Conservation (phyloP, 371 early-diverging fungal species). For the Mucor velutinosus region DNA sequence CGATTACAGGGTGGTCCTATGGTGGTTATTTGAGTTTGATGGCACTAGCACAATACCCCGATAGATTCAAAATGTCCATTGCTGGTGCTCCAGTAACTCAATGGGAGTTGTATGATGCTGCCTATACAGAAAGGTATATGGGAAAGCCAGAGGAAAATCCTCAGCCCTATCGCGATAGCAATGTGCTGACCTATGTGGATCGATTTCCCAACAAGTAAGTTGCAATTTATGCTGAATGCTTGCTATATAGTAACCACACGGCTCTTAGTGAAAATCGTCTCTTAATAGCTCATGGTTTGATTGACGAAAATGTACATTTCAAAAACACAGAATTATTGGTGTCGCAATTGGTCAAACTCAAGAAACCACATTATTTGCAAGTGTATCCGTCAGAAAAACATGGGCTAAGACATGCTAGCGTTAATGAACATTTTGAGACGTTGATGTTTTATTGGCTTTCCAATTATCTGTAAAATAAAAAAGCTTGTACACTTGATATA, state of each 20-base stretch:
- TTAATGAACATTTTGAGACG: constrained; percentile 83
- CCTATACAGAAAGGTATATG: constrained; percentile 83
- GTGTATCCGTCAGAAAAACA: constrained; percentile 78
- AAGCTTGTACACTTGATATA: too few species aligned
- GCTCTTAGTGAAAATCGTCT: constrained; percentile 61
- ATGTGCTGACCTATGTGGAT: constrained; percentile 55
- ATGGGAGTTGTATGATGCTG: constrained; percentile 77
- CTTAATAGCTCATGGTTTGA: constrained; percentile 75
- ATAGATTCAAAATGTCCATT: constrained; percentile 69
- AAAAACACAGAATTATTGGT: constrained; percentile 66
- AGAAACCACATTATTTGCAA: constrained; percentile 69
- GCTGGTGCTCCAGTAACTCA: constrained; percentile 82
- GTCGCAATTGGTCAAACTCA: constrained; percentile 54
- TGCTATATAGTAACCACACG: too few species aligned
- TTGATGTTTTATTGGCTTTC: constrained; percentile 72
- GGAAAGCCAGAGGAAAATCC: constrained; percentile 58
- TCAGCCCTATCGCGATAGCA: constrained; percentile 55
- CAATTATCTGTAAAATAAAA: constrained; percentile 51
- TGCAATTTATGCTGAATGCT: neutral
- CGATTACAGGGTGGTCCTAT: constrained; percentile 75
- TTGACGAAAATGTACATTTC: constrained; percentile 87
- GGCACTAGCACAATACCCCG: constrained; percentile 66
- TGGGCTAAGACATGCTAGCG: constrained; percentile 69
- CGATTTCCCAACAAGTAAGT: constrained; percentile 67
- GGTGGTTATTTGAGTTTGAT: constrained; percentile 79